Base-by-base conservation (phyloP, 2,329 filamentous ascomycete species). In the Penicillium sp. region DNA sequence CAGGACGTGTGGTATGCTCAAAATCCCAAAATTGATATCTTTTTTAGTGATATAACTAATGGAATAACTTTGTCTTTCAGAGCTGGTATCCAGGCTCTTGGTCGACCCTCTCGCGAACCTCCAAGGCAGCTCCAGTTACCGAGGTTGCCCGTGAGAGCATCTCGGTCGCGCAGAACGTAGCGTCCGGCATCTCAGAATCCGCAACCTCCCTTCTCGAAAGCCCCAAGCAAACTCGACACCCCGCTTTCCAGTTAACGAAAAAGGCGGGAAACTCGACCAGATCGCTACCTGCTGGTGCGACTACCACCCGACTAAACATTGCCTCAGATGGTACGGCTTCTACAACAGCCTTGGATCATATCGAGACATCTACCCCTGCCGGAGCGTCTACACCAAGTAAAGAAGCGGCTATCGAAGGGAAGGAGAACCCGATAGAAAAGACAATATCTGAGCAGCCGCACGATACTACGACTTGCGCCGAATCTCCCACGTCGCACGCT, bases 121-220 rank as follows among this genome's bases (percentile, higher is more conserved):
- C 71, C 31, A 81, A 81, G 65, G 76, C 78, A 44, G 71, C 74
- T 33, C 74, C 79, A 46, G 69, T 80, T 63, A 79, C 78, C 54
- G 75, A 81, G 69, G 73, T 80, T 67, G 77, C 76, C 58, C 73
- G 74, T 64, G 78, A 80, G 67, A 80, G 76, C 64, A 79, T 79
- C 46, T 77, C 75, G 34, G 76, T 75, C 46, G 71, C 75, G 37
- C 71, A 71, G 55, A 71, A 70, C 56, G 63, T 67, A 52, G 67
- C 71, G 47, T 71, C 72, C 37, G 71, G 74, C 57, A 55, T 68
- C 18, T 66, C 68, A 21, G 62, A 66, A 29, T 70, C 73, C 19
- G 69, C 71, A 40, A 61, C 67, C 40, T 65, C 66, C 36, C 61
- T 67, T 26, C 59, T 69, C 43, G 58, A 66, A 36, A 52, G 58